phyloP scores from a whole-genome alignment of 208 protist genomes.

The Crithidia brevicula region DNA sequence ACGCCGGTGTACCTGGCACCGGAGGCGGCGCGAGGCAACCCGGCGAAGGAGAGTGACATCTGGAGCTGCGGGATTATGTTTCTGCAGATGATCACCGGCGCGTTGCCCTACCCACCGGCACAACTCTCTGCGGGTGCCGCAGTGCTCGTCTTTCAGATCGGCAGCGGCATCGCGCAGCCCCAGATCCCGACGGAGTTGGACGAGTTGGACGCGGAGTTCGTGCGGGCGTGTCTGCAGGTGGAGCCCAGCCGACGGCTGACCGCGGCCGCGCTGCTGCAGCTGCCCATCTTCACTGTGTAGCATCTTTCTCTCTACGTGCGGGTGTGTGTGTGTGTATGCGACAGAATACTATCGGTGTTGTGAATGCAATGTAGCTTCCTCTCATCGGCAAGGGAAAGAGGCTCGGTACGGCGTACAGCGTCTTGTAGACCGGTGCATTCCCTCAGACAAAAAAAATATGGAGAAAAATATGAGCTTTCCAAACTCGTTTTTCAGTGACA shows the following conservation, averaged over 20 bases:
- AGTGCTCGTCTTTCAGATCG: constrained; percentile 83
- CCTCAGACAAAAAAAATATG: no score
- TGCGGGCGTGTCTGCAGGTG: constrained; percentile 55
- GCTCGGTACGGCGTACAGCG: no score
- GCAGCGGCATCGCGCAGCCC: constrained; percentile 60
- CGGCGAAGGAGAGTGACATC: constrained; percentile 80
- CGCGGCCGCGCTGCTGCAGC: constrained; percentile 60
- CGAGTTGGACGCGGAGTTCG: constrained; percentile 73
- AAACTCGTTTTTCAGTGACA: no score
- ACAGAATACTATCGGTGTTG: no score
- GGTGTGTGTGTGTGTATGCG: background rate
- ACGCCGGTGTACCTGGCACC: constrained; percentile 91
- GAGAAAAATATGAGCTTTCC: no score
- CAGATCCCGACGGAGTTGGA: constrained; percentile 64
- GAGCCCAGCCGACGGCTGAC: constrained; percentile 62
- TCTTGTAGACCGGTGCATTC: no score
- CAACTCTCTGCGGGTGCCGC: constrained; percentile 53
- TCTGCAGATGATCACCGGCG: constrained; percentile 83
- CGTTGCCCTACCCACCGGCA: constrained; percentile 70
- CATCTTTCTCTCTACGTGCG: background rate
- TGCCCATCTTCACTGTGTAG: constrained; percentile 76
- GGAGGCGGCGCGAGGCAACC: constrained; percentile 76
- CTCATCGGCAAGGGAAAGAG: no score
- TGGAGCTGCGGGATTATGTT: constrained; percentile 92
- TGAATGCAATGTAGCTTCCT: no score